Percentiles rank a stretch among this genome's conserved stretches.
Evolutionary conservation across 257 asterid genomes (phyloP).

Genomic region (Apocynum venetum): DNA sequence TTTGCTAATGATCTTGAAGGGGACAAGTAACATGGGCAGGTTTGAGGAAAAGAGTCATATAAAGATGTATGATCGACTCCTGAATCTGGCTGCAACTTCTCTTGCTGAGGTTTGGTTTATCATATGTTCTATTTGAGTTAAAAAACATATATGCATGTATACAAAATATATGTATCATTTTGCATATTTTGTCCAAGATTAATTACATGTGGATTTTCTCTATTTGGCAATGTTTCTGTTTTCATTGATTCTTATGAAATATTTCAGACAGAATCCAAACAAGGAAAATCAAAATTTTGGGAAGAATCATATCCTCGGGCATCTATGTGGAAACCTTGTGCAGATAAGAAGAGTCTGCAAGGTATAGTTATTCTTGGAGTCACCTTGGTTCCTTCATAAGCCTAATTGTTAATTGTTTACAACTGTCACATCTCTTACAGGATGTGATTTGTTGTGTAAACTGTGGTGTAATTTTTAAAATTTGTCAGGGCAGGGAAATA

Average conservation of each 20-base stretch:
- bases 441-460: conserved; percentile 22
- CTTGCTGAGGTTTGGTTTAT: conserved; percentile 58
- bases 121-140: neutral
- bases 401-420: neutral
- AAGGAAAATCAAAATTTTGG: conserved; percentile 56
- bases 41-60: conserved; percentile 30
- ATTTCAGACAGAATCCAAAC: conserved; percentile 45
- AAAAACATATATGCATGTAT: neutral
- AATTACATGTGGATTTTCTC: neutral
- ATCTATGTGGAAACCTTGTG: conserved; percentile 78
- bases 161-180: neutral
- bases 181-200: neutral
- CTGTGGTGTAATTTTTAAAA: conserved; percentile 33
- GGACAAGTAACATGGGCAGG: conserved; percentile 8
- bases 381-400: conserved; percentile 4
- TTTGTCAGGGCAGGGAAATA: conserved; percentile 58
- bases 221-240: neutral
- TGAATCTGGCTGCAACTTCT: conserved; percentile 63
- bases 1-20: conserved; percentile 28
- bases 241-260: neutral
- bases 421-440: conserved; percentile 7
- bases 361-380: conserved; percentile 28
- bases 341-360: conserved; percentile 41
- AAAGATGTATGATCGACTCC: conserved; percentile 56
- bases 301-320: conserved; percentile 56